Base-by-base conservation (phyloP, 75 land plant species). In the Cunninghamia lanceolata region DNA sequence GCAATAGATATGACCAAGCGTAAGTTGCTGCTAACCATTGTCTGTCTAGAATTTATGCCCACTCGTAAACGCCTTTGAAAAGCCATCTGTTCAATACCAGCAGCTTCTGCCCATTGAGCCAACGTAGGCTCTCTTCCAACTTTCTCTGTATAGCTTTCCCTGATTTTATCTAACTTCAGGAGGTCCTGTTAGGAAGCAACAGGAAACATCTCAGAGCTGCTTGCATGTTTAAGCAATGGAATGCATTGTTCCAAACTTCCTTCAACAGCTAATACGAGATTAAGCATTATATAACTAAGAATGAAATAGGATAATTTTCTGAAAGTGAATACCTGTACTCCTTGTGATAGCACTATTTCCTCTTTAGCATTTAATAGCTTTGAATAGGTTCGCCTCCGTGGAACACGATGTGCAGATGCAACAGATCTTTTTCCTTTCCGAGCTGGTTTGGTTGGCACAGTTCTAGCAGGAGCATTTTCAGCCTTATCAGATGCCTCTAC, bases 1-100 rank as follows among this genome's bases (percentile, higher is more conserved):
- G 99, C 99, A 88, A 97, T 91, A 7, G 96, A 94, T 38, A 97
- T 93, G 43, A 97, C 99, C 82, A 97, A 93, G 70, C 99, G 89
- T 73, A 97, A 82, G 86, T 97, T 97, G 89, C 98, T 93, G 54
- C 86, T 92, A 36, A 97, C 90, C 96, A 97, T 96, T 85, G 89
- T 94, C 42, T 97, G 94, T 89, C 91, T 96, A 86, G 95, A 94
- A 47, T 47, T 83, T 28, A 85, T 88, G 16, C 95, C 99, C 87
- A 93, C 89, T 39, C 88, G 90, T 82, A 96, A 75, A 13, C 94
- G 93, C 38, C 81, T 83, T 79, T 90, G 90, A 83, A 97, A 86
- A 63, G 91, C 90, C 85, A 85, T 93, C 86, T 93, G 93, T 32
- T 96, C 93, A 85, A 93, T 43, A 76, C 93, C 93, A 66, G 92